A percentile compares a stretch with the other conserved stretches of the same genome.
These are phyloP conservation scores for Candida gorgasii DNA, from an alignment of 805 yeast genomes.

Conservation along the genomic window DNA sequence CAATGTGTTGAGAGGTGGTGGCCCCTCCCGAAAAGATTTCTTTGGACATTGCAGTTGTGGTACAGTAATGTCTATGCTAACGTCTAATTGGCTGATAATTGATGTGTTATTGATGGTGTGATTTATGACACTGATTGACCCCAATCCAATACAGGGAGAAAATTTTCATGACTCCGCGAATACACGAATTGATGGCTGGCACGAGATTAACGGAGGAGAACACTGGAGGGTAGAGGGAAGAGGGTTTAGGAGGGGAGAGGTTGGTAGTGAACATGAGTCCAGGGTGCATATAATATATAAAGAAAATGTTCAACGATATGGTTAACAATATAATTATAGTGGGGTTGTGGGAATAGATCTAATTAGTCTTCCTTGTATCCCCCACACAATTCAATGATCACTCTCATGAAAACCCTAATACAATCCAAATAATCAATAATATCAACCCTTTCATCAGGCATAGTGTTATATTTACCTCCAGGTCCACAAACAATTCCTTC, in stretches of 20 bases:
- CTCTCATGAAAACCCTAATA: constrained; percentile 13
- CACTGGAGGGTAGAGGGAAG: too few species aligned
- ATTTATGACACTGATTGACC: constrained; percentile 3
- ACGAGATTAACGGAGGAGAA: too few species aligned
- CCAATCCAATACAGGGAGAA: constrained; percentile 6
- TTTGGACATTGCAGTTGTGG: constrained; percentile 12
- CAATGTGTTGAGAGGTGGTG: constrained; percentile 64
- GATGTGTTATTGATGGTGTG: not conserved
- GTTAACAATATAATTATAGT: too few species aligned
- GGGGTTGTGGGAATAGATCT: too few species aligned
- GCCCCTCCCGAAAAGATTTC: constrained; percentile 58
- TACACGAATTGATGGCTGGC: too few species aligned
- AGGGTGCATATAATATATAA: too few species aligned
- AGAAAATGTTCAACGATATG: too few species aligned
- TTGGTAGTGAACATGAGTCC: too few species aligned
- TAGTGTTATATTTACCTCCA: constrained; percentile 15
- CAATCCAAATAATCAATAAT: constrained; percentile 15
- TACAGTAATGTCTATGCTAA: not conserved
- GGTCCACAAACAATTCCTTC: constrained; percentile 17
- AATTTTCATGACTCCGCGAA: constrained; percentile 8
- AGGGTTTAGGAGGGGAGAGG: too few species aligned
- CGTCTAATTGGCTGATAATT: not conserved
- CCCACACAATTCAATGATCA: constrained; percentile 13
- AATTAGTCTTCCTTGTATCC: constrained; percentile 12
- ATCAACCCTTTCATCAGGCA: constrained; percentile 17